Base-by-base conservation (phyloP, 176 grass and related monocot genomes). In the Avena eriantha region DNA sequence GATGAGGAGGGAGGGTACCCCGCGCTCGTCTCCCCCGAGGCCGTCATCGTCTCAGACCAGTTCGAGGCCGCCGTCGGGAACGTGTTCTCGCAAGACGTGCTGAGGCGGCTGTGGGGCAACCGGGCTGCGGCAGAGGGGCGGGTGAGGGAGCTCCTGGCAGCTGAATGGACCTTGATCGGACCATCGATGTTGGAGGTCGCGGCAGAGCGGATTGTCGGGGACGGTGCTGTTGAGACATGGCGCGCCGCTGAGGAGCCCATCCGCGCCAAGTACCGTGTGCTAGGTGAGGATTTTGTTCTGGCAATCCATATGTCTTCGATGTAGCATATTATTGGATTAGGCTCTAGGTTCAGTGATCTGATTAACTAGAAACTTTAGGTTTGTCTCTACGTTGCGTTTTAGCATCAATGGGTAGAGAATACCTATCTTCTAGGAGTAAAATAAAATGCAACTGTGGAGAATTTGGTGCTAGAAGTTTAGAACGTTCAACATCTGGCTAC, bases 1-100 rank as follows among this genome's bases (percentile, higher is more conserved):
- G 66, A 76, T 26, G 8, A 24, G 39, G 69, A 21, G 14, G 21
- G 68, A 5, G 78, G 77, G 54, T 73, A 19, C 3, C 16, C 54
- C 9, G 46, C 80, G 19, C 84, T 90, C 73, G 65, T 6, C 46
- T 87, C 80, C 34, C 26, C 39, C 36, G 89, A 90, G 23, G 74
- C 66, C 46, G 24, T 6, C 5, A 18, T 55, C 56, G 9, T 41
- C 0, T 75, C 50, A 18, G 45, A 86, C 66, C 83, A 86, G 83
- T 89, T 92, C 78, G 83, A 83, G 79, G 87, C 63, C 14, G 87
- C 90, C 7, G 67, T 89, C 31, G 87, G 73, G 57, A 82, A 89
- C 58, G 16, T 69, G 5, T 86, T 80, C 59, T 69, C 77, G 43
- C 83, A 87, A 84, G 3, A 2, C 19, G 68, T 65, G 51, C 69